Conservation (phyloP, 331 rosid species). For the Quercus phellos region DNA sequence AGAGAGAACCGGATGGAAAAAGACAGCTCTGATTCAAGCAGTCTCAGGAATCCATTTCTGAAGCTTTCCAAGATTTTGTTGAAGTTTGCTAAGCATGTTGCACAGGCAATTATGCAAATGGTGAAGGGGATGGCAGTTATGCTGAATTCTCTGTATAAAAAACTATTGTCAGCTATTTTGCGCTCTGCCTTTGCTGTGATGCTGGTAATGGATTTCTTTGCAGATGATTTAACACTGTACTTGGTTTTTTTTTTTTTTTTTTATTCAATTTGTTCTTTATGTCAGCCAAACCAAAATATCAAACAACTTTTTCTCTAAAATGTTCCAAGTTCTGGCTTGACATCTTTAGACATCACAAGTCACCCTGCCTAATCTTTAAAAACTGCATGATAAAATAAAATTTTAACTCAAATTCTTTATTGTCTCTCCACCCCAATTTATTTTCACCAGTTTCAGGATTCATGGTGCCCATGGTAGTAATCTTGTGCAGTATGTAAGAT, state of each 20-base stretch:
- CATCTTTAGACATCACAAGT: background rate
- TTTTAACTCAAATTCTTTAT: conserved; percentile 3
- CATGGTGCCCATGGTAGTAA: background rate
- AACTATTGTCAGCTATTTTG: conserved; percentile 50
- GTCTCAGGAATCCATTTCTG: conserved; percentile 35
- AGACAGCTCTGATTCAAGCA: conserved; percentile 25
- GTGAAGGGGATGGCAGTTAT: conserved; percentile 45
- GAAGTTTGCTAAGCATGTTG: conserved; percentile 36
- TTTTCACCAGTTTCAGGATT: conserved; percentile 4
- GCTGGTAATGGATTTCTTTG: conserved; percentile 52
- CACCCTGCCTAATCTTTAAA: background rate
- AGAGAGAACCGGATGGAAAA: conserved; percentile 37
- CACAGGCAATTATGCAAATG: conserved; percentile 37
- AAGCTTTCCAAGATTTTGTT: conserved; percentile 43
- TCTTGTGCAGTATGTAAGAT: background rate
- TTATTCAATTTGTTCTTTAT: background rate
- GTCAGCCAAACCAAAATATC: background rate
- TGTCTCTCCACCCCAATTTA: conserved; percentile 7
- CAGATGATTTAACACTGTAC: conserved; percentile 13
- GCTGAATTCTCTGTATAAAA: conserved; percentile 54
- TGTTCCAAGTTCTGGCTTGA: background rate
- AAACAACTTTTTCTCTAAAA: background rate
- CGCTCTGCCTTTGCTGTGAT: conserved; percentile 56
- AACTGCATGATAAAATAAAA: background rate
- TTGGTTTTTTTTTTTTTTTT: conserved; percentile 8